phyloP scores from a whole-genome alignment of 1,284 basidiomycete species.

The Ceratobasidium sp. region DNA sequence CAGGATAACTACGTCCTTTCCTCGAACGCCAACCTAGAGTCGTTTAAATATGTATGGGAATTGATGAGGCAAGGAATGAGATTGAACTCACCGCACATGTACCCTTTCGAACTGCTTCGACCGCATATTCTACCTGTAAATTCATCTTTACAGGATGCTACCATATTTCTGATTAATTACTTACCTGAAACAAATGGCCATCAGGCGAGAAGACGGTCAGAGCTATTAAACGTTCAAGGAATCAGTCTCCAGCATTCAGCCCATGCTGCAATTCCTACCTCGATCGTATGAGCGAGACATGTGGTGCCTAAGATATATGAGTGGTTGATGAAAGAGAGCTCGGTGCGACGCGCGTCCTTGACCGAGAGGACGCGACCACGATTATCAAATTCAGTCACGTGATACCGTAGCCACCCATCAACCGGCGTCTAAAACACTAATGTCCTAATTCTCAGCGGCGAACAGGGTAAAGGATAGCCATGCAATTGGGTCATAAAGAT shows the following conservation, averaged over 20 bases:
- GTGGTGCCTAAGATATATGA: not conserved
- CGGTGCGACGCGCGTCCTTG: constrained; percentile 39
- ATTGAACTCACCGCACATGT: constrained; percentile 86
- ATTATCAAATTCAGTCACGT: constrained; percentile 30
- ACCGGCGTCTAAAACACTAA: not conserved
- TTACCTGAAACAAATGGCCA: constrained; percentile 91
- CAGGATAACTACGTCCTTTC: constrained; percentile 93
- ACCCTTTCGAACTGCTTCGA: constrained; percentile 96
- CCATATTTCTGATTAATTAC: constrained; percentile 48
- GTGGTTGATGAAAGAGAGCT: not conserved
- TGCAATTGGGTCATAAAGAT: not conserved
- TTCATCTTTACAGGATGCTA: constrained; percentile 46
- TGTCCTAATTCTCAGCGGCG: too few species aligned
- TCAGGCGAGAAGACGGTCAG: constrained; percentile 96
- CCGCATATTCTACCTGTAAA: constrained; percentile 93
- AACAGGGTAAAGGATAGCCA: too few species aligned
- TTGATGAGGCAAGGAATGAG: not conserved
- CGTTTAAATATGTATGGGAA: constrained; percentile 24
- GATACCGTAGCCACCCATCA: constrained; percentile 2
- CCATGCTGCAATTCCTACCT: constrained; percentile 58
- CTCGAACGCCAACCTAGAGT: constrained; percentile 90
- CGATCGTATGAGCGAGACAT: constrained; percentile 77
- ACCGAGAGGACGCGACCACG: constrained; percentile 38
- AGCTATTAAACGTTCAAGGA: constrained; percentile 59
- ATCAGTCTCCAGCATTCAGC: not conserved